Base-by-base conservation (phyloP, 768 basidiomycete genomes). In the Serendipita sp. region DNA sequence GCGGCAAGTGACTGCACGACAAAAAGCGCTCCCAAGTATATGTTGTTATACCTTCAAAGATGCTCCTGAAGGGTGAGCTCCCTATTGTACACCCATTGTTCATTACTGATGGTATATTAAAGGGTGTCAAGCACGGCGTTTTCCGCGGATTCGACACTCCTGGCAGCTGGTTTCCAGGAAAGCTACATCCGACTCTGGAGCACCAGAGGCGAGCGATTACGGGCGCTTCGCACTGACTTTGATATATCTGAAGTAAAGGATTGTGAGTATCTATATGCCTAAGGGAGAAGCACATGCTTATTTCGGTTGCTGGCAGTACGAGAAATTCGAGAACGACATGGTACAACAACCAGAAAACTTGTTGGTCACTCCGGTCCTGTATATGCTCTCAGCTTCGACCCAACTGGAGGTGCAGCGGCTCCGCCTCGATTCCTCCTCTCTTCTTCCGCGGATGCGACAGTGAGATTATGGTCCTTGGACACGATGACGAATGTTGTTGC, bases 331-430 rank as follows among this genome's bases (percentile, higher is more conserved):
- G 91, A 93, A 73, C 91, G 86, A 74, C 88, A 86, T 65, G 89
- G 88, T 0, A 80, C 80, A 23, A 84, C 87, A 0, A 92, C 94
- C 8, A 85, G 93, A n/a, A 98, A 97, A 76, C 81, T 99, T 16
- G 85, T 98, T 63, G 96, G 92, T 1, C 96, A 99, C 73, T 95
- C 93, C 67, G 96, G 91, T 13, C 93, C 96, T 30, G 92, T 98
- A 18, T 98, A 97, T 73, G 85, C 90, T 1, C 82, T 97, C 36
- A 85, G 88, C 18, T 99, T 98, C 71, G 96, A 98, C 72, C 92
- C 96, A 5, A 74, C 90, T 1, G 81, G 83, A 66, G 96, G 96
- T 10, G 90, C 96, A 30, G 86, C 90, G 16, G 80, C 80, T 5
- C 81, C 92, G 11, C 95, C 96, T 0, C 85, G 82, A 72, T 88